phyloP scores from a whole-genome alignment of 768 basidiomycete genomes.

The Antrodiella citrinella region DNA sequence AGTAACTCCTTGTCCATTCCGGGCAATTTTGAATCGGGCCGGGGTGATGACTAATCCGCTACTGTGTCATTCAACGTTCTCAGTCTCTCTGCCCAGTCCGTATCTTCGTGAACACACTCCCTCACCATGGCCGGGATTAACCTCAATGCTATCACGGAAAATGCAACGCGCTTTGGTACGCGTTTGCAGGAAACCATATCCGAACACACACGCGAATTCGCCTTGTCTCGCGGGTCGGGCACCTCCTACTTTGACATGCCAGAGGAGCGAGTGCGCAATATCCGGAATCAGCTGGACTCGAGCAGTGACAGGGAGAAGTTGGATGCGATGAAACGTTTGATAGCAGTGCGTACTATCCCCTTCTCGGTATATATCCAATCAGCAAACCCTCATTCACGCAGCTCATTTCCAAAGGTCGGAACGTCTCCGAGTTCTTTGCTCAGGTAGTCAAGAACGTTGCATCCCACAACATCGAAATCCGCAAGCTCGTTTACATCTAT shows the following conservation, averaged over 20 bases:
- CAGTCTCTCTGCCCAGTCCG: not conserved
- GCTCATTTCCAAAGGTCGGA: slow-evolving; percentile 90
- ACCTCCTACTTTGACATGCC: slow-evolving; percentile 57
- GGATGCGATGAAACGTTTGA: slow-evolving; percentile 90
- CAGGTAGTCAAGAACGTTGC: slow-evolving; percentile 97
- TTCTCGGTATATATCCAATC: slow-evolving; percentile 1
- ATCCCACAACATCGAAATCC: slow-evolving; percentile 84
- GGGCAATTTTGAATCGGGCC: not conserved
- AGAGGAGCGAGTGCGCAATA: slow-evolving; percentile 79
- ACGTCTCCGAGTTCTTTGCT: slow-evolving; percentile 90
- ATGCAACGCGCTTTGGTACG: slow-evolving; percentile 76
- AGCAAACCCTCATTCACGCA: slow-evolving; percentile 22
- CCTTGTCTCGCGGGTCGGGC: slow-evolving; percentile 45
- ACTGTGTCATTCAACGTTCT: not conserved
- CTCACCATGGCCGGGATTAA: slow-evolving; percentile 22
- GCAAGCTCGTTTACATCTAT: slow-evolving; percentile 97
- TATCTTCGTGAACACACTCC: not conserved
- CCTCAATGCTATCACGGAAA: slow-evolving; percentile 52
- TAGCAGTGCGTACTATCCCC: slow-evolving; percentile 58
- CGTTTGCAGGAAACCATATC: slow-evolving; percentile 78
- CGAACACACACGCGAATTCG: slow-evolving; percentile 70
- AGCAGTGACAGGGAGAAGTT: slow-evolving; percentile 84
- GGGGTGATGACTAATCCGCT: not conserved
- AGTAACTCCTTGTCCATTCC: not conserved
- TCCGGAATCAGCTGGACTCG: slow-evolving; percentile 81